phyloP scores from a whole-genome alignment of 1,139 yeast species.

The Tardiomyces digboiensis region DNA sequence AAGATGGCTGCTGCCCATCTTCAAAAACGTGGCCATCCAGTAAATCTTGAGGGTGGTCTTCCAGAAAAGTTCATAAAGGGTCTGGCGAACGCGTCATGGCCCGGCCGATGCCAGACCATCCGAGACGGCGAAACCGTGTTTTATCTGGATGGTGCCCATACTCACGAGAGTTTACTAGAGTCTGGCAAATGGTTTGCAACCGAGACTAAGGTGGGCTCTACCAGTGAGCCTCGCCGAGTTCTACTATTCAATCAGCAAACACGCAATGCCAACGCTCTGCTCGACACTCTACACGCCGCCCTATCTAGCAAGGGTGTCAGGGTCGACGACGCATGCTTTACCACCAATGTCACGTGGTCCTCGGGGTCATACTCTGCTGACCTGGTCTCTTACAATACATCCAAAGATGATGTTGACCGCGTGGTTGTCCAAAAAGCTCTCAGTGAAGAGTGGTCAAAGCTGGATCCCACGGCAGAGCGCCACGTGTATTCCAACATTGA shows the following conservation, averaged over 20 bases:
- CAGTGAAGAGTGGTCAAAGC: conserved; percentile 55
- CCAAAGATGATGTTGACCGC: conserved; percentile 65
- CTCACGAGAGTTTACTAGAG: conserved; percentile 73
- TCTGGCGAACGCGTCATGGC: conserved; percentile 68
- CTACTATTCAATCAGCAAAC: conserved; percentile 91
- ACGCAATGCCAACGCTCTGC: conserved; percentile 66
- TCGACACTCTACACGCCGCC: conserved; percentile 41
- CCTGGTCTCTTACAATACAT: conserved; percentile 74
- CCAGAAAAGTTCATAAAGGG: conserved; percentile 57
- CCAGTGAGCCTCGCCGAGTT: too few relatives aligned
- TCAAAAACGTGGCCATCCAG: conserved; percentile 14
- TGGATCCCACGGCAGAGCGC: conserved; percentile 39
- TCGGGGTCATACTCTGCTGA: conserved; percentile 75
- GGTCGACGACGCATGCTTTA: conserved; percentile 73
- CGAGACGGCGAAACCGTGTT: conserved; percentile 47
- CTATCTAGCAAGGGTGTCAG: conserved; percentile 24
- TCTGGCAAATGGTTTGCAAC: conserved; percentile 72
- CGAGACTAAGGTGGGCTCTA: conserved; percentile 15
- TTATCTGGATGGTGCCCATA: conserved; percentile 95
- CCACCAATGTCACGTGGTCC: conserved; percentile 90
- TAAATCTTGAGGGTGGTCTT: conserved; percentile 30
- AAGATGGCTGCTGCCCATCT: conserved; percentile 63
- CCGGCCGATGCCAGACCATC: conserved; percentile 86
- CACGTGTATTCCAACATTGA: conserved; percentile 70
- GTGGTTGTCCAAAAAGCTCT: conserved; percentile 74